Conservation (phyloP, 2,329 filamentous ascomycete species). For the Ophiocordyceps robertsii region DNA sequence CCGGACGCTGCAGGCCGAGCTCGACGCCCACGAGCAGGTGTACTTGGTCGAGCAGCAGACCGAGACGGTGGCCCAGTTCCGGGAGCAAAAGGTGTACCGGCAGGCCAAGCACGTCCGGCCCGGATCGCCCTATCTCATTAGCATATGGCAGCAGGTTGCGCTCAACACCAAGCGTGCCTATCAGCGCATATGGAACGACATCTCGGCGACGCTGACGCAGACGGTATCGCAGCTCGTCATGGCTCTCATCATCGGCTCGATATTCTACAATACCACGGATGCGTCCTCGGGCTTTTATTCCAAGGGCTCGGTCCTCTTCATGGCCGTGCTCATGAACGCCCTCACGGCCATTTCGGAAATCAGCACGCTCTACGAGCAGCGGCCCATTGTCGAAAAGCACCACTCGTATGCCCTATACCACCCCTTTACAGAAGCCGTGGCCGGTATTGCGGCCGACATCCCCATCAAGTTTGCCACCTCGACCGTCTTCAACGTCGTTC, state of each 20-base stretch:
- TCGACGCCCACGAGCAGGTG: conserved; percentile 33
- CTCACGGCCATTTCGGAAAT: conserved; percentile 44
- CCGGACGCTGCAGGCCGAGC: conserved; percentile 27
- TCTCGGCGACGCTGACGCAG: conserved; percentile 30
- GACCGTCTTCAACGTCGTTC: conserved; percentile 36
- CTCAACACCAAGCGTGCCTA: conserved; percentile 37
- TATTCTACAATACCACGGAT: conserved; percentile 40
- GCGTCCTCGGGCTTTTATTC: conserved; percentile 38
- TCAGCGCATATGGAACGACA: conserved; percentile 38
- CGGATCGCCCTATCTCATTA: conserved; percentile 45
- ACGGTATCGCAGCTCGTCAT: conserved; percentile 37
- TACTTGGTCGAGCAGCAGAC: conserved; percentile 27
- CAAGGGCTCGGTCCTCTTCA: conserved; percentile 44
- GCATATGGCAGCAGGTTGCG: conserved; percentile 36
- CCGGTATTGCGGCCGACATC: conserved; percentile 39
- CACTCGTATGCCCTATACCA: conserved; percentile 36
- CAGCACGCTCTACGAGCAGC: conserved; percentile 26
- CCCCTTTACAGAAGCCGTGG: conserved; percentile 37
- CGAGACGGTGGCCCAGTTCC: conserved; percentile 24
- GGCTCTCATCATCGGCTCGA: conserved; percentile 46
- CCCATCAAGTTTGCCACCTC: conserved; percentile 42
- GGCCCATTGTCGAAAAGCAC: conserved; percentile 36
- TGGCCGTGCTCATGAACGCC: conserved; percentile 46
- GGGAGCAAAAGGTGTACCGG: conserved; percentile 31
- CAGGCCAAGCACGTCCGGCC: conserved; percentile 40